Evolutionary conservation across 2,329 filamentous ascomycete species (phyloP), one percentile per base, ranked within the genome.

Genomic region (Corinectria fuckeliana): DNA sequence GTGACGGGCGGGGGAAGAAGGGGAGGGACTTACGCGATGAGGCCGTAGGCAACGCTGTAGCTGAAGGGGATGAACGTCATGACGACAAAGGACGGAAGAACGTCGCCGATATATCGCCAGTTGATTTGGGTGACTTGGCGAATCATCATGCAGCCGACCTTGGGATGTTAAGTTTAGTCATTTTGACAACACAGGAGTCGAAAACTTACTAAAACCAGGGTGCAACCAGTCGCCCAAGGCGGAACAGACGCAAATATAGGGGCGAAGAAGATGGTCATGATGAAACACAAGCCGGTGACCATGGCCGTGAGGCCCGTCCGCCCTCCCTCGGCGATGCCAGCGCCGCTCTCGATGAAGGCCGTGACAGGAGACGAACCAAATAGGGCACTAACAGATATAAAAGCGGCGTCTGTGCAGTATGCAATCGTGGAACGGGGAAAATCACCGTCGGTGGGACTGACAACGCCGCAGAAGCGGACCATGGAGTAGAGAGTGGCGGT

Each of bases 391-490:
- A 92, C 84, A 1, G 88, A 90, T 63, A 92, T 91, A 60, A 87
- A 88, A 13, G 88, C 75, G 1, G 90, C 89, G 64, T 93, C 90
- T 3, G 85, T 86, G 67, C 85, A 89, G 74, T 92, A 93, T 1
- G 93, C 93, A 28, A 94, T 78, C 1, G 92, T 92, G 2, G 91
- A 93, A 38, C 92, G 88, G 51, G 93, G 91, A 63, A 97, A 97
- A 72, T 96, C 92, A n/a, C 88, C 87, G 2, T 89, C 86, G 44
- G 85, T 81, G 65, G 83, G 76, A 70, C 88, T 82, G 65, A 90
- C 85, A 42, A 85, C 83, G 25, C 87, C 86, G 61, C 85, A 88
- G 76, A 92, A 92, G 20, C 88, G 87, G 1, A 90, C 90, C 90
- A 93, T 92, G n/a, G 89, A 90, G 76, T 92, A 92, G 34, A 92